Base-by-base conservation (phyloP, 23 red algal species). In the Gracilariopsis chorda region DNA sequence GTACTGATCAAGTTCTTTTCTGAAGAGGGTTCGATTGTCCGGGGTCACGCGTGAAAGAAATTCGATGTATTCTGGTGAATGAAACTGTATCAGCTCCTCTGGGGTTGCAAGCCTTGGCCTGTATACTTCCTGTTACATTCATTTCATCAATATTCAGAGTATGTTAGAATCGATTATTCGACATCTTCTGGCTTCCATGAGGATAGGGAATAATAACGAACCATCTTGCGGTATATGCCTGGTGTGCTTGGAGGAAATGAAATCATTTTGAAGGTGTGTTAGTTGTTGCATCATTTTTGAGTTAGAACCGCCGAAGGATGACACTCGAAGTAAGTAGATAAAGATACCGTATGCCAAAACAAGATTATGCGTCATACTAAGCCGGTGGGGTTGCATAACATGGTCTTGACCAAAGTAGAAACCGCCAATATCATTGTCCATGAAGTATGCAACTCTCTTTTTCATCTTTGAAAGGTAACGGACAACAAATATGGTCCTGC, bases 381-480 rank as follows among this genome's bases (percentile, higher is more conserved):
- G 48, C 9, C 94, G 88, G 51, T 96, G 89, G 12, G 94, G 94
- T 59, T 96, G 88, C 94, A 96, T 96, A 13, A 88, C 88, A 52
- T 96, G 94, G 45, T 88, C 75, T 63, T 92, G 51, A n/a, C 94
- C 90, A 45, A 93, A 96, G 35, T 96, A 93, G 80, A 80, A 96
- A 45, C 85, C 85, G 13, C 88, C 94, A 19, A 96, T 78, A 51
- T 96, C 77, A 59, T 59, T 28, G 63, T 94, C 78, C 79, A 86
- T 93, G 60, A 93, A 93, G 67, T 86, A 93, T 51, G 88, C 49
- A 44, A 96, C 84, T 32, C 94, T 47, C 51, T 78, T 81, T 43
- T 80, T 62, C 44, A 75, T 51, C 56, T 47, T 78, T n/a, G 41
- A 21, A 30, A 8, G 32, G 29, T 3, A 55, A 47, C 19, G 33